These are phyloP conservation scores for Carpinus viminea DNA, from an alignment of 306 rosid genomes.

Conservation along the genomic window DNA sequence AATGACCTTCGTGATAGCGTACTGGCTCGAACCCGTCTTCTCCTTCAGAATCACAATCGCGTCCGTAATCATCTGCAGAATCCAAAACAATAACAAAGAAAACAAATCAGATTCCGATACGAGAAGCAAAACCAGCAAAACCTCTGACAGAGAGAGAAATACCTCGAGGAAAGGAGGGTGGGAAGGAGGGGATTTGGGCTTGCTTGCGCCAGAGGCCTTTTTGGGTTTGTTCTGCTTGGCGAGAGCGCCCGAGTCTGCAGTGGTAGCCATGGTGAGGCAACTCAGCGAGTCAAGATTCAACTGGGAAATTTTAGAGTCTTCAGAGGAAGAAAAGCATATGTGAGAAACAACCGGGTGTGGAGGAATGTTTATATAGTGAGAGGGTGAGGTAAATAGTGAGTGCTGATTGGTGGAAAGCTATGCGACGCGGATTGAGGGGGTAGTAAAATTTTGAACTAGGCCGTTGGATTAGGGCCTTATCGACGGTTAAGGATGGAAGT, in stretches of 20 bases:
- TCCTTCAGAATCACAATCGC: slow-evolving; percentile 74
- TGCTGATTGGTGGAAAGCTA: slow-evolving; percentile 32
- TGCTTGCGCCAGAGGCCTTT: slow-evolving; percentile 28
- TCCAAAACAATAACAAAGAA: neutral
- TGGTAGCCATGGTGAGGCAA: slow-evolving; percentile 11
- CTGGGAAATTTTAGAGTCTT: neutral
- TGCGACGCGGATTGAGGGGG: slow-evolving; percentile 33
- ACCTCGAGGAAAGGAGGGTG: slow-evolving; percentile 48
- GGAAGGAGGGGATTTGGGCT: slow-evolving; percentile 22
- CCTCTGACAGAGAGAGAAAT: neutral
- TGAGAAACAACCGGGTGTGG: neutral
- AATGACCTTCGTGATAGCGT: slow-evolving; percentile 71
- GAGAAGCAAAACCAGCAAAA: too few species aligned
- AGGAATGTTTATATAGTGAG: slow-evolving; percentile 23
- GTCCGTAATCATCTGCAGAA: slow-evolving; percentile 67
- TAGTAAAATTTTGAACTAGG: neutral
- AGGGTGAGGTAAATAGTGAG: neutral
- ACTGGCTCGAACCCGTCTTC: slow-evolving; percentile 91
- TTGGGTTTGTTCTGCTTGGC: slow-evolving; percentile 19
- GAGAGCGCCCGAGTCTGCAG: neutral
- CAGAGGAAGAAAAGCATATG: neutral
- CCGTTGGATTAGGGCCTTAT: slow-evolving; percentile 32
- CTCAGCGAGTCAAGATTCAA: neutral
- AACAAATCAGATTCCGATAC: neutral
- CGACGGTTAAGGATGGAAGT: slow-evolving; percentile 24